Base-by-base conservation (phyloP, 495 filamentous ascomycete genomes). In the Zalerion maritima region DNA sequence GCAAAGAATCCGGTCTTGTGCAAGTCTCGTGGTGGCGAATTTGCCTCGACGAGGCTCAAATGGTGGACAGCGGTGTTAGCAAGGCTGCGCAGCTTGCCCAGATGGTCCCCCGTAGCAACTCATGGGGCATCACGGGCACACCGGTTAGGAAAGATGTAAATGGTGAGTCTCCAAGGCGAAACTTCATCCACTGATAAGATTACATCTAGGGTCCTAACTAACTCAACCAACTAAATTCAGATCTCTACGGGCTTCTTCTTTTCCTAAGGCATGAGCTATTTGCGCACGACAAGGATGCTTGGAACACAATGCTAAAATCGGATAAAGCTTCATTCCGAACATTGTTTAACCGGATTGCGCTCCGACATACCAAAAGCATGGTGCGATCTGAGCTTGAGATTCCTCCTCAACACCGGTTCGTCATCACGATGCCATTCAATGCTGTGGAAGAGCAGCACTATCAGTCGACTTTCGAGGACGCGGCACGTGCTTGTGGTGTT, bases 111-210 rank as follows among this genome's bases (percentile, higher is more conserved):
- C 65, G 87, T 14, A 48, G 79, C 35, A 87, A 89, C 53, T 73
- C 83, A 6, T 94, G 89, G 89, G 82, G 73, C 15, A 72, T 97
- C n/a, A 84, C 83, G 3, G 89, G 87, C 12, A 97, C 89, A 0
- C 89, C 89, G 1, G 61, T 94, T 14, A 71, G 75, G 31, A 86
- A 79, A 43, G 66, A 85, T 31, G 66, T 85, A 6, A 70, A 75
- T 18, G 73, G 71, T 29, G 39, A 69, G 3, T n/a, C n/a, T n/a
- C n/a, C n/a, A n/a, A n/a, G n/a, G n/a, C n/a, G n/a, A n/a, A n/a
- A n/a, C n/a, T n/a, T n/a, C n/a, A n/a, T n/a, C n/a, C n/a, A n/a
- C n/a, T n/a, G n/a, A n/a, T 60, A 64, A 13, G 8, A 7, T 8
- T 14, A 9, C 26, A 14, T 28, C 26, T 9, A 28, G 7, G 26